phyloP scores from a whole-genome alignment of 306 rosid species.

The Fagus sylvatica region DNA sequence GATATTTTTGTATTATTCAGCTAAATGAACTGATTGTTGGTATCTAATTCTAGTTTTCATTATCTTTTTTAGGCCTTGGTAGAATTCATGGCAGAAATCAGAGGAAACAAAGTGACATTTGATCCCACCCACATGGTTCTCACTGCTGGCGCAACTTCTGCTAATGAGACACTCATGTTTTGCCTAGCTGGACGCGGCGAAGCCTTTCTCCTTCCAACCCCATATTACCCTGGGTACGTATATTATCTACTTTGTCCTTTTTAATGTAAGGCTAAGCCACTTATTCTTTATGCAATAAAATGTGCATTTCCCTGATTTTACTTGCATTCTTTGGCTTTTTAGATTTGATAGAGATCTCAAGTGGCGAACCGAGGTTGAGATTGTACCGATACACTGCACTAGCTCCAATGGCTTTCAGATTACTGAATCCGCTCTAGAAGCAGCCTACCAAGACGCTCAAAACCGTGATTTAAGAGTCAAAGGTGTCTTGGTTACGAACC shows the following conservation, averaged over 20 bases:
- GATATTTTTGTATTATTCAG: no score
- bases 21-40: no score
- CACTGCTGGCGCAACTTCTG: constrained; percentile 82
- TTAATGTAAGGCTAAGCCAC: background rate
- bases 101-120: constrained; percentile 69
- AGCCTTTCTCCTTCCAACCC: constrained; percentile 83
- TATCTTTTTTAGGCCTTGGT: constrained; percentile 48
- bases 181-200: constrained; percentile 75
- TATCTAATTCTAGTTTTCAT: background rate
- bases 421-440: constrained; percentile 55
- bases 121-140: constrained; percentile 69
- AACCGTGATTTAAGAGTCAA: constrained; percentile 65
- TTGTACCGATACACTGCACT: constrained; percentile 79
- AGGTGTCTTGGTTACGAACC: constrained; percentile 83
- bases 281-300: background rate
- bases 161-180: constrained; percentile 85
- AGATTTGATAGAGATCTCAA: constrained; percentile 88
- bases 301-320: constrained; percentile 31
- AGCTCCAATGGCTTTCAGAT: constrained; percentile 73
- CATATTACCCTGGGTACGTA: constrained; percentile 84
- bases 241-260: background rate
- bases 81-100: constrained; percentile 74
- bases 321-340: constrained; percentile 30
- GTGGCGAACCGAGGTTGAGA: constrained; percentile 80
- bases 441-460: constrained; percentile 57